A percentile compares a stretch with the other conserved stretches of the same genome.
Conservation (phyloP, 2,329 filamentous ascomycete species). For the Gyromitra esculenta region DNA sequence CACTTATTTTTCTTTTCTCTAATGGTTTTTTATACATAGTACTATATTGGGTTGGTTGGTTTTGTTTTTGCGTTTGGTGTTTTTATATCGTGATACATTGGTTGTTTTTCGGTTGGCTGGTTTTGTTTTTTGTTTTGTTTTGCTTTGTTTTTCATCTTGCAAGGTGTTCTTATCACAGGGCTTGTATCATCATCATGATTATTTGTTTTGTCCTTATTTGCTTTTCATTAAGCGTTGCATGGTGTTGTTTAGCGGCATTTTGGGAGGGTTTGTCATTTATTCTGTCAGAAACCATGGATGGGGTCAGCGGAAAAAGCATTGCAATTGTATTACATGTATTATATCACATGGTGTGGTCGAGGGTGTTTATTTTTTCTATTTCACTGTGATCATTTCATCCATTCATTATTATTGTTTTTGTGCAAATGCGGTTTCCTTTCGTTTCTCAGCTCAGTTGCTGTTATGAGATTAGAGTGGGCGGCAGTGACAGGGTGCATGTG, state of each 20-base stretch:
- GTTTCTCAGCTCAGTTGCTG: slow-evolving; percentile 15
- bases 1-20: slow-evolving; percentile 32
- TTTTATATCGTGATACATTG: slow-evolving; percentile 46
- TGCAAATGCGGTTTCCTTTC: slow-evolving; percentile 30
- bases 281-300: slow-evolving; percentile 26
- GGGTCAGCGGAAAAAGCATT: slow-evolving; percentile 42
- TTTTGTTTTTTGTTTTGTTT: slow-evolving; percentile 30
- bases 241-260: slow-evolving; percentile 46
- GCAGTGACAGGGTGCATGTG: slow-evolving; percentile 37
- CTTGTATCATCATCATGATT: slow-evolving; percentile 48
- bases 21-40: slow-evolving; percentile 30
- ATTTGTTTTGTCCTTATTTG: slow-evolving; percentile 31
- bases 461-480: slow-evolving; percentile 31
- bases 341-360: slow-evolving; percentile 32
- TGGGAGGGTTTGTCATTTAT: slow-evolving; percentile 38
- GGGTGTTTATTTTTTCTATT: slow-evolving; percentile 16
- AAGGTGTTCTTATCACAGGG: slow-evolving; percentile 23
- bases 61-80: slow-evolving; percentile 41
- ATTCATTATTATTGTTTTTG: slow-evolving; percentile 17
- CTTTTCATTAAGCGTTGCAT: slow-evolving; percentile 41
- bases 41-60: slow-evolving; percentile 42
- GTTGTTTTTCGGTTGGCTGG: slow-evolving; percentile 35
- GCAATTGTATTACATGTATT: slow-evolving; percentile 40
- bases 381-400: slow-evolving; percentile 27
- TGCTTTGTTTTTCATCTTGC: slow-evolving; percentile 3